A percentile compares a stretch with the other conserved stretches of the same genome.
phyloP scores from a whole-genome alignment of 495 filamentous ascomycete genomes.

The Penicillium arizonense region DNA sequence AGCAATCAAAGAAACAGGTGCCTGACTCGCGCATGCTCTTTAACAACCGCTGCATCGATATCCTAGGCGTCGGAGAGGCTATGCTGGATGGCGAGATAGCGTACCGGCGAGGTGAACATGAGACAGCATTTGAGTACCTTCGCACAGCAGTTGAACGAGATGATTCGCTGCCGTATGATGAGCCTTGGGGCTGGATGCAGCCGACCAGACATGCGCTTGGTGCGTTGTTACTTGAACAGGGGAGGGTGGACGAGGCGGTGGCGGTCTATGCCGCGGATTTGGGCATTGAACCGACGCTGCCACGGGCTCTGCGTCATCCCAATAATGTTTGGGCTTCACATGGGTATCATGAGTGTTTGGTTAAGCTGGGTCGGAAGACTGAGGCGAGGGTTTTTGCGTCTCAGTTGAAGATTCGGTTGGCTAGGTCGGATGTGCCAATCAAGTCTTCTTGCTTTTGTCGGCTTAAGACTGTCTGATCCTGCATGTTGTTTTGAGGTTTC shows the following conservation, averaged over 20 bases:
- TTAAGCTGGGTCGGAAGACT: constrained; percentile 41
- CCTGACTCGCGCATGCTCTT: constrained; percentile 56
- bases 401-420: constrained; percentile 48
- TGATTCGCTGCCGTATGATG: constrained; percentile 59
- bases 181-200: constrained; percentile 73
- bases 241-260: constrained; percentile 51
- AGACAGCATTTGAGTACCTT: constrained; percentile 54
- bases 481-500: too few species aligned
- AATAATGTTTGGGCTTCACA: constrained; percentile 70
- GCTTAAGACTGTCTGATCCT: neutral
- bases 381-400: constrained; percentile 52
- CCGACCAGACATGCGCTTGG: constrained; percentile 64
- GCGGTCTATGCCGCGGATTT: constrained; percentile 61
- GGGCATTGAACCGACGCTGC: constrained; percentile 53
- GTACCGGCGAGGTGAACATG: constrained; percentile 57
- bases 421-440: constrained; percentile 58
- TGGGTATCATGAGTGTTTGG: constrained; percentile 63
- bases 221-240: constrained; percentile 62
- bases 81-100: constrained; percentile 71
- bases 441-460: constrained; percentile 64
- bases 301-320: constrained; percentile 57
- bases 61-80: constrained; percentile 54
- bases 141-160: constrained; percentile 51
- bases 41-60: constrained; percentile 61
- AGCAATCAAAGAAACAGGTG: constrained; percentile 42